A percentile compares a stretch with the other conserved stretches of the same genome.
Conservation (phyloP, 2,329 filamentous ascomycete genomes). For the Microcyclosporella mali region DNA sequence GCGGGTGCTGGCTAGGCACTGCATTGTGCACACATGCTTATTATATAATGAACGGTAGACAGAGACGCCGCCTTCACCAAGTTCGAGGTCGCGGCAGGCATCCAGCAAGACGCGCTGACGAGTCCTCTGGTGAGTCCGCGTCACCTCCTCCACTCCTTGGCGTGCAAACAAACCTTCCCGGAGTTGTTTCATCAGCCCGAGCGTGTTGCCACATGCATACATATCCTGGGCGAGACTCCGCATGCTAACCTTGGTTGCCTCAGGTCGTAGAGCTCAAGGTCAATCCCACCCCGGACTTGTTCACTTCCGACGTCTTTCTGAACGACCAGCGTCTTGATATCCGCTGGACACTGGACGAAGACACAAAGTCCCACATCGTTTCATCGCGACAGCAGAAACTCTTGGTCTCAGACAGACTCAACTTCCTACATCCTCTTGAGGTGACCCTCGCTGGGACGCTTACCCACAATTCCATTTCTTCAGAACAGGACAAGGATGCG, state of each 20-base stretch:
- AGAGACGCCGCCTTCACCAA: conserved; percentile 32
- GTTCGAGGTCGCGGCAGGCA: conserved; percentile 31
- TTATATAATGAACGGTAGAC: conserved; percentile 10
- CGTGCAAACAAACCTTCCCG: conserved; percentile 3
- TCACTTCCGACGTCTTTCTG: conserved; percentile 38
- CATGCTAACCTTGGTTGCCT: conserved; percentile 18
- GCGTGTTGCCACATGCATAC: not conserved
- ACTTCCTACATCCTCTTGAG: conserved; percentile 5
- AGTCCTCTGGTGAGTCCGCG: conserved; percentile 31
- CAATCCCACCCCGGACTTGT: conserved; percentile 32
- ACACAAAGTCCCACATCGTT: conserved; percentile 31
- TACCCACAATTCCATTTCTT: not conserved
- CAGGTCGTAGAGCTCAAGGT: conserved; percentile 40
- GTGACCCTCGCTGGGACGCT: conserved; percentile 4
- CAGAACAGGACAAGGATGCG: conserved; percentile 5
- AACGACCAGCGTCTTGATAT: conserved; percentile 38
- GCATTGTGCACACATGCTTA: conserved; percentile 4
- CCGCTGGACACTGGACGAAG: conserved; percentile 35
- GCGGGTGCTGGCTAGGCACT: not conserved
- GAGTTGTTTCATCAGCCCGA: conserved; percentile 5
- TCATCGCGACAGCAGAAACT: conserved; percentile 12
- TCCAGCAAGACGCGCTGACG: conserved; percentile 35
- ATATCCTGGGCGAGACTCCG: too few species aligned
- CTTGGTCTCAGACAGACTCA: conserved; percentile 13
- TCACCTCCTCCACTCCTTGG: conserved; percentile 24